Evolutionary conservation across 2,329 filamentous ascomycete genomes (phyloP).

Genomic region (Sphaerulina vaccinii): DNA sequence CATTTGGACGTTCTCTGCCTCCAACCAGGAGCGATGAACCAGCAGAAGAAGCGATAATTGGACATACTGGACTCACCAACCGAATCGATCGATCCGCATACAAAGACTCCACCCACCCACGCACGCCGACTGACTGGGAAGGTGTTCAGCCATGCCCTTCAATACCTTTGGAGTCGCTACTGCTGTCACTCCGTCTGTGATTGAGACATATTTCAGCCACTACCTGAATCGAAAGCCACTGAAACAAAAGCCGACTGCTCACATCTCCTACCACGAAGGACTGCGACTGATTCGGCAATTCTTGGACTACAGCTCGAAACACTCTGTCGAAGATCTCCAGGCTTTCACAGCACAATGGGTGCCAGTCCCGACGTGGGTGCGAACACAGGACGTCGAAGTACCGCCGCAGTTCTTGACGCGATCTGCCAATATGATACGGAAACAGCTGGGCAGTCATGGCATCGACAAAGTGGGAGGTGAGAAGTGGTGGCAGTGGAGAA

Average conservation of each 20-base stretch:
- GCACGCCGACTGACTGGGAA: not conserved
- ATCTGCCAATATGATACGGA: slow-evolving; percentile 65
- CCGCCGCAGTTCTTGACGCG: slow-evolving; percentile 61
- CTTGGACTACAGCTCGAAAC: slow-evolving; percentile 77
- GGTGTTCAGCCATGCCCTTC: slow-evolving; percentile 54
- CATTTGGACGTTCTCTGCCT: not conserved
- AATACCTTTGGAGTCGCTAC: slow-evolving; percentile 79
- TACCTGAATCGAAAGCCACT: slow-evolving; percentile 78
- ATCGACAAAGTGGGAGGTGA: slow-evolving; percentile 74
- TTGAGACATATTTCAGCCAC: slow-evolving; percentile 85
- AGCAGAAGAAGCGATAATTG: too few relatives aligned
- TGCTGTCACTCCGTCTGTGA: slow-evolving; percentile 82
- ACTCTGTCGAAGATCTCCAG: slow-evolving; percentile 91
- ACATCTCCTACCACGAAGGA: slow-evolving; percentile 92
- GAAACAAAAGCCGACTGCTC: slow-evolving; percentile 77
- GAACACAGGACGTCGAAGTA: slow-evolving; percentile 68
- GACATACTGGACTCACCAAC: too few relatives aligned
- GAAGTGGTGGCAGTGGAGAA: slow-evolving; percentile 88
- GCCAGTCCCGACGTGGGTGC: slow-evolving; percentile 84
- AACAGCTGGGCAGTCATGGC: slow-evolving; percentile 76
- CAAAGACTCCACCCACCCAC: not conserved
- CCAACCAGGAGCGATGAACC: not conserved
- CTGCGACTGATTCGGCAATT: slow-evolving; percentile 84
- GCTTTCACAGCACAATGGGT: slow-evolving; percentile 90
- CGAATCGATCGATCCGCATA: not conserved